These are phyloP conservation scores for Dothiorella sarmentorum DNA, from an alignment of 2,329 filamentous ascomycete genomes.

Conservation along the genomic window DNA sequence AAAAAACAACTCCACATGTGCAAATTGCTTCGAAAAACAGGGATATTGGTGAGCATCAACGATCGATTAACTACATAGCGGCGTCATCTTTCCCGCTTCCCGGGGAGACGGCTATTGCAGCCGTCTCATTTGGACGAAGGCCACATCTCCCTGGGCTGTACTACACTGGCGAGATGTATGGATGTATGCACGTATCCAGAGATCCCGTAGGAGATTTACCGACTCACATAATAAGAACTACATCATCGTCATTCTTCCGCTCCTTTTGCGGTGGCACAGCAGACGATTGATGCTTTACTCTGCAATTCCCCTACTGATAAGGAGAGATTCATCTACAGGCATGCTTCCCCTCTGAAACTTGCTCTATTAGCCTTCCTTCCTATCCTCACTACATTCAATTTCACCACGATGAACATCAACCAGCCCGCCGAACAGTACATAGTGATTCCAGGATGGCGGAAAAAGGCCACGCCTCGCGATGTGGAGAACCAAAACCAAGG, in stretches of 20 bases:
- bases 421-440: slow-evolving; percentile 33
- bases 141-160: background rate
- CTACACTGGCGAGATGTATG: background rate
- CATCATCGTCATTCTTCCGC: background rate
- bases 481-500: slow-evolving; percentile 36
- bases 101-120: background rate
- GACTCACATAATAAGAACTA: background rate
- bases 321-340: background rate
- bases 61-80: background rate
- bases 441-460: slow-evolving; percentile 38
- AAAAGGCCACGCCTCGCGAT: slow-evolving; percentile 22
- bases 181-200: background rate
- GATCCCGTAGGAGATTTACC: background rate
- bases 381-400: background rate
- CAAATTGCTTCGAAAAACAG: background rate
- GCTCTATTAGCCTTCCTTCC: background rate
- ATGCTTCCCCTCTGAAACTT: background rate
- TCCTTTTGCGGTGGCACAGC: background rate
- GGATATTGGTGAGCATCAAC: background rate
- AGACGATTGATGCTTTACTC: background rate
- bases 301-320: background rate
- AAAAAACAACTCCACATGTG: too few relatives aligned
- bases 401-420: slow-evolving; percentile 39
- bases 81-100: background rate
- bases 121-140: too few relatives aligned